A percentile compares a stretch with the other conserved stretches of the same genome.
phyloP scores from a whole-genome alignment of 2,329 filamentous ascomycete species.

The Triangularia verruculosa region DNA sequence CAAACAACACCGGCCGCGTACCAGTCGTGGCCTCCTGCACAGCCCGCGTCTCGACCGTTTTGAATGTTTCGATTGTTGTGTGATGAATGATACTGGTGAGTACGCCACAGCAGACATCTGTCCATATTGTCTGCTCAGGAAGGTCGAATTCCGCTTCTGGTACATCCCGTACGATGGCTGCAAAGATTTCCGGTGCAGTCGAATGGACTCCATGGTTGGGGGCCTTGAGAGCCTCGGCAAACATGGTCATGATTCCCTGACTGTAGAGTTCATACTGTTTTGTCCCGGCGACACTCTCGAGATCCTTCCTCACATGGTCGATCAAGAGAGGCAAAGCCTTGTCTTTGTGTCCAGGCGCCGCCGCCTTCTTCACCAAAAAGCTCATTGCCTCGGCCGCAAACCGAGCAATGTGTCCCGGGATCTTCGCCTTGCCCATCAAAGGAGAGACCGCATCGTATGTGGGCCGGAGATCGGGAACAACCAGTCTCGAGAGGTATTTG shows the following conservation, averaged over 20 bases:
- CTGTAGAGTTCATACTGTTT: slow-evolving; percentile 68
- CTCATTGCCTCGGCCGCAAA: slow-evolving; percentile 95
- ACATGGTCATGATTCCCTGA: slow-evolving; percentile 87
- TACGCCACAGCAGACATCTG: slow-evolving; percentile 69
- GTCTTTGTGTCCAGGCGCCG: slow-evolving; percentile 71
- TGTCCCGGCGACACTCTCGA: slow-evolving; percentile 52
- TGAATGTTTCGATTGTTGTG: slow-evolving; percentile 70
- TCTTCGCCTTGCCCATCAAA: slow-evolving; percentile 75
- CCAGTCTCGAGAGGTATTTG: slow-evolving; percentile 87
- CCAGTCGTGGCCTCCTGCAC: slow-evolving; percentile 46
- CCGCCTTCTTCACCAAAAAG: slow-evolving; percentile 88
- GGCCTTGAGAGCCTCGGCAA: slow-evolving; percentile 75
- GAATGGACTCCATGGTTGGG: slow-evolving; percentile 60
- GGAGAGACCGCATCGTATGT: slow-evolving; percentile 81
- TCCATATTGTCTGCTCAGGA: slow-evolving; percentile 48
- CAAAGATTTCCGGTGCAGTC: slow-evolving; percentile 52
- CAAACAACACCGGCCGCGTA: slow-evolving; percentile 45
- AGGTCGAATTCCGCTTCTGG: slow-evolving; percentile 47
- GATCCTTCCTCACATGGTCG: slow-evolving; percentile 66
- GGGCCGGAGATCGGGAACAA: slow-evolving; percentile 81
- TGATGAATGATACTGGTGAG: slow-evolving; percentile 82
- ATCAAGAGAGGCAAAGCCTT: slow-evolving; percentile 69
- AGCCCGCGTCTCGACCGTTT: slow-evolving; percentile 62
- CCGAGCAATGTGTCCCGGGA: slow-evolving; percentile 81
- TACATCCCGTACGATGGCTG: slow-evolving; percentile 49